Percentiles rank a stretch among this genome's conserved stretches.
phyloP scores from a whole-genome alignment of 2,329 filamentous ascomycete genomes.

The Chaetomiaceae sp. region DNA sequence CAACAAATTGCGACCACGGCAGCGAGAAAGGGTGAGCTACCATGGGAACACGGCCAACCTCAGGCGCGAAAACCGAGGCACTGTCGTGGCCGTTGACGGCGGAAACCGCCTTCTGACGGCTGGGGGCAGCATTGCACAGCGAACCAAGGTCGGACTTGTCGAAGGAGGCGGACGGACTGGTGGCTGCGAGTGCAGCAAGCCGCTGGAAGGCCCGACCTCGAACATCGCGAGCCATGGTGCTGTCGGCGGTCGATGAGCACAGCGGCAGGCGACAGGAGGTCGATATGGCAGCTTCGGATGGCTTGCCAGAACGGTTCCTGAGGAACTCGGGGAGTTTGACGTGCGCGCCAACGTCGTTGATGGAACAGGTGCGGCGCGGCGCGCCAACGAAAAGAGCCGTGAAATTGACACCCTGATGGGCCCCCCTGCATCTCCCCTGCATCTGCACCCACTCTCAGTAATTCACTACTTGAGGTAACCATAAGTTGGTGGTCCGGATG shows the following conservation, averaged over 20 bases:
- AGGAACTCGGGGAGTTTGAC: neutral
- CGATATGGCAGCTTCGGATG: neutral
- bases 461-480: too few species aligned
- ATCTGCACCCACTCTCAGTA: too few species aligned
- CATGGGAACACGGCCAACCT: slow-evolving; percentile 54
- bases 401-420: neutral
- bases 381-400: neutral
- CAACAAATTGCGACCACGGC: neutral
- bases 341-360: neutral
- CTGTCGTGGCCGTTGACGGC: slow-evolving; percentile 41
- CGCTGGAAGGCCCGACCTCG: slow-evolving; percentile 58
- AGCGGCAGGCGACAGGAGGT: neutral
- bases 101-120: slow-evolving; percentile 38
- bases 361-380: neutral
- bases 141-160: slow-evolving; percentile 59
- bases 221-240: slow-evolving; percentile 48
- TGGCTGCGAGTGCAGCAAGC: slow-evolving; percentile 57
- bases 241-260: neutral
- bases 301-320: neutral
- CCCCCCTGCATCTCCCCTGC: neutral
- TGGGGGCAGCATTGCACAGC: slow-evolving; percentile 52
- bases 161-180: slow-evolving; percentile 46
- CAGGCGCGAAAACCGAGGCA: slow-evolving; percentile 22
- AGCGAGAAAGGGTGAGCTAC: slow-evolving; percentile 33
- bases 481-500: too few species aligned